Evolutionary conservation across 148 eudicot genomes (phyloP).

Genomic region (Chenopodium berlandieri): DNA sequence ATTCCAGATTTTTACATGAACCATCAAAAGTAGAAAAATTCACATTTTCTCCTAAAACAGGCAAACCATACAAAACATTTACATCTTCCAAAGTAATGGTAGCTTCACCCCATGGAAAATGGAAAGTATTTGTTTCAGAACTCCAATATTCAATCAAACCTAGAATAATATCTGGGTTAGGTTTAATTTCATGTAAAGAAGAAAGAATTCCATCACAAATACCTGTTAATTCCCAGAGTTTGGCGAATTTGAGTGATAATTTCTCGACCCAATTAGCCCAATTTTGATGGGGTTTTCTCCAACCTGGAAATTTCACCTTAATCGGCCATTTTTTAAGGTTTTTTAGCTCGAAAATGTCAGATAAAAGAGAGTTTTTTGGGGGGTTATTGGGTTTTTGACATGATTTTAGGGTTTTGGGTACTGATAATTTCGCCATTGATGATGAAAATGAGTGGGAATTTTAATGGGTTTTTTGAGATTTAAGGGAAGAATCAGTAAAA

Average conservation of each 20-base stretch:
- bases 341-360: conserved; percentile 14
- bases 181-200: conserved; percentile 22
- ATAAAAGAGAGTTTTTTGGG: conserved; percentile 20
- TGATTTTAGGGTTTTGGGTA: neutral
- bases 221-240: conserved; percentile 32
- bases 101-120: conserved; percentile 42
- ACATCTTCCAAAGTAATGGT: conserved; percentile 44
- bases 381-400: neutral
- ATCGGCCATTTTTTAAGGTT: conserved; percentile 26
- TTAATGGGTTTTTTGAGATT: neutral
- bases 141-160: conserved; percentile 41
- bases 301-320: conserved; percentile 30
- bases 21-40: neutral
- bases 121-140: conserved; percentile 38
- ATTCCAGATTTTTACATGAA: conserved; percentile 4
- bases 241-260: conserved; percentile 11
- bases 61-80: conserved; percentile 34
- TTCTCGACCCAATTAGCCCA: conserved; percentile 37
- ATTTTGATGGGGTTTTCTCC: conserved; percentile 23
- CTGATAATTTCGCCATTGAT: neutral
- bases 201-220: conserved; percentile 38
- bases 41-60: conserved; percentile 31
- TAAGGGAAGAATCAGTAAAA: neutral
- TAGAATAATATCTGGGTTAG: conserved; percentile 32
- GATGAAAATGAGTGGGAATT: neutral